These are phyloP conservation scores for Rhododendron williamsianum DNA, from an alignment of 148 eudicot genomes.

Conservation along the genomic window DNA sequence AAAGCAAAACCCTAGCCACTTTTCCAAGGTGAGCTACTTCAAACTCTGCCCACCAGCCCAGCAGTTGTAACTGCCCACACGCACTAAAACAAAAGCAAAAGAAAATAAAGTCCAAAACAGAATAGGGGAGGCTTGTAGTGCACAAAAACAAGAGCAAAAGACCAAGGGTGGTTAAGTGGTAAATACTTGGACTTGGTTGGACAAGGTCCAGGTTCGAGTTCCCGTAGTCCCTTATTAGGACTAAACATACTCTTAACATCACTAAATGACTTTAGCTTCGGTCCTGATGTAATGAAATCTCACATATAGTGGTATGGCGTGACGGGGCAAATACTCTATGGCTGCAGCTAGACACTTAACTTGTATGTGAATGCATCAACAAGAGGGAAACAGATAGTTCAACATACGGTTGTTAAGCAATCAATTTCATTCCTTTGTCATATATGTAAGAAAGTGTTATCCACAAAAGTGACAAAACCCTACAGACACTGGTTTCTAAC, in stretches of 20 bases:
- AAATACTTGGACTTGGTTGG: background rate
- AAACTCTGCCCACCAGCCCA: constrained; percentile 1
- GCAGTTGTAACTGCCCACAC: constrained; percentile 28
- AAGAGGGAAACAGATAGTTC: background rate
- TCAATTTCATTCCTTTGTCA: constrained; percentile 17
- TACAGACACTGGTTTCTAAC: background rate
- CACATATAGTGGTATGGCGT: no score
- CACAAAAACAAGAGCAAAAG: constrained; percentile 7
- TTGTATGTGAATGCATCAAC: background rate
- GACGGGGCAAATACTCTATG: background rate
- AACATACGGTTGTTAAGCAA: constrained; percentile 6
- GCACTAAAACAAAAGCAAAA: background rate
- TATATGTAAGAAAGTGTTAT: background rate
- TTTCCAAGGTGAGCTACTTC: constrained; percentile 17
- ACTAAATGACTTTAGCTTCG: background rate
- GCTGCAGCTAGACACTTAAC: background rate
- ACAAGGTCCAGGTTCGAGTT: background rate
- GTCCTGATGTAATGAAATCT: background rate
- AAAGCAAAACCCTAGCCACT: constrained; percentile 9
- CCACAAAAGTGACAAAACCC: constrained; percentile 6
- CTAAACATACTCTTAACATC: no score
- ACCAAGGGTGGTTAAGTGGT: background rate
- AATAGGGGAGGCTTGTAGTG: background rate
- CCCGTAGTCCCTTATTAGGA: background rate
- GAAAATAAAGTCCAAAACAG: background rate